Evolutionary conservation across 495 filamentous ascomycete genomes (phyloP), one percentile per base, ranked within the genome.

Genomic region (Symbiotaphrina buchneri): DNA sequence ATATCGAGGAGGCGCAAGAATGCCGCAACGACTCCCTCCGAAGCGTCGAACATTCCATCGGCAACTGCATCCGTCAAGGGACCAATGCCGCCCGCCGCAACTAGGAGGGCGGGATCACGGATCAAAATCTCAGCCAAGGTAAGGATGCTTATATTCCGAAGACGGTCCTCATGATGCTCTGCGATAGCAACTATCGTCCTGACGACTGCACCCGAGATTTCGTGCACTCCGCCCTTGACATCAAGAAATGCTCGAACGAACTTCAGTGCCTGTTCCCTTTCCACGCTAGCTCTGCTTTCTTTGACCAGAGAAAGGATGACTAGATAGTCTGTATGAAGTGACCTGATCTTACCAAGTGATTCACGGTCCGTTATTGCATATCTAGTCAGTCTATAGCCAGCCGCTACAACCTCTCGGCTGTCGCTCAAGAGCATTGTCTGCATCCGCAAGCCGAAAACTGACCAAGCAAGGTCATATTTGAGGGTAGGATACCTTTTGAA

Each of bases 211-310:
- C 74, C 69, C 2, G 85, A 91, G 31, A 97, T 68, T 46, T 97
- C 87, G 27, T 61, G 61, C 4, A 90, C 74, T 10, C 87, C 87
- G 39, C 80, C 81, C 44, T 94, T 92, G 41, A 97, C 80, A 39
- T 95, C 90, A 16, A 97, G 56, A 47, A 97, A 97, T 5, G 83
- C 80, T 34, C 87, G 67, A 16, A 94, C 78, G 51, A 97, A 94
- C 47, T 97, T 97, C 39, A 97, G 50, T 0, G 87, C 87, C 51
- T 97, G 87, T 47, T 97, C 87, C 28, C 87, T 71, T 53, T 97
- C 87, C 27, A 97, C 80, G 45, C 81, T 87, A 7, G 85, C 75
- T 45, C 92, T 94, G 46, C 79, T 75, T 45, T 94, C 84, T 46
- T 94, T 94, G 38, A 84, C 76, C 17, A 97, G 61, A 5, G 87